phyloP scores from a whole-genome alignment of 2,329 filamentous ascomycete genomes.

The Colletotrichum salicis region DNA sequence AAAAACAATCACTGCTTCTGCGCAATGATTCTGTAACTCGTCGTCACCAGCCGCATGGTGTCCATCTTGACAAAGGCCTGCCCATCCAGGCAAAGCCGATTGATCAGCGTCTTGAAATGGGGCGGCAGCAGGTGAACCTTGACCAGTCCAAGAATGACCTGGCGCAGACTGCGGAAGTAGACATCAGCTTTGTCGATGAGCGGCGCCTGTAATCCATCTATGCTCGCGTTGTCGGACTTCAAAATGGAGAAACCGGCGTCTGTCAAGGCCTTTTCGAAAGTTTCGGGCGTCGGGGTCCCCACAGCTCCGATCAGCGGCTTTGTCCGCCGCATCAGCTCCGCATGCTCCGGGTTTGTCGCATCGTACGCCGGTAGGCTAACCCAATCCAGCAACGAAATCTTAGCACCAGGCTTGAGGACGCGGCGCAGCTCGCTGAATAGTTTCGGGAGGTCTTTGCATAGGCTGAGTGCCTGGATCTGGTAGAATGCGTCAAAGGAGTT shows the following conservation, averaged over 20 bases:
- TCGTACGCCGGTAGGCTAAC: constrained; percentile 62
- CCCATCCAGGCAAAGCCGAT: constrained; percentile 63
- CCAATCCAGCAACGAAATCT: constrained; percentile 63
- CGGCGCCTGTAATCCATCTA: constrained; percentile 61
- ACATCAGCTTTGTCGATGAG: constrained; percentile 65
- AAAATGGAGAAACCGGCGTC: constrained; percentile 60
- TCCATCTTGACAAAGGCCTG: constrained; percentile 67
- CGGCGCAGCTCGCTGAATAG: constrained; percentile 61
- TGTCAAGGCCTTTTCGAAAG: constrained; percentile 56
- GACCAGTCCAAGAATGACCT: constrained; percentile 59
- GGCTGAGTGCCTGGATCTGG: constrained; percentile 68
- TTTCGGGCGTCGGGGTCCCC: constrained; percentile 61
- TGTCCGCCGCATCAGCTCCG: constrained; percentile 62
- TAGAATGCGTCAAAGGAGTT: constrained; percentile 62
- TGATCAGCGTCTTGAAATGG: constrained; percentile 64
- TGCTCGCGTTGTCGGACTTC: constrained; percentile 62
- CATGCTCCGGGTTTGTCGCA: constrained; percentile 56
- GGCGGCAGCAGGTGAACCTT: constrained; percentile 57
- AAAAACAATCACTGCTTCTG: constrained; percentile 47
- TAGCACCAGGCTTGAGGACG: constrained; percentile 61
- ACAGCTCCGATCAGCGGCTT: constrained; percentile 67
- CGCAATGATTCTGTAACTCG: constrained; percentile 63
- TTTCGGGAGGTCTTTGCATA: constrained; percentile 58
- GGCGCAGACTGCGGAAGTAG: constrained; percentile 62
- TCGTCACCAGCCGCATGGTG: constrained; percentile 61